phyloP scores from a whole-genome alignment of 331 rosid species.

The Arachis monticola region DNA sequence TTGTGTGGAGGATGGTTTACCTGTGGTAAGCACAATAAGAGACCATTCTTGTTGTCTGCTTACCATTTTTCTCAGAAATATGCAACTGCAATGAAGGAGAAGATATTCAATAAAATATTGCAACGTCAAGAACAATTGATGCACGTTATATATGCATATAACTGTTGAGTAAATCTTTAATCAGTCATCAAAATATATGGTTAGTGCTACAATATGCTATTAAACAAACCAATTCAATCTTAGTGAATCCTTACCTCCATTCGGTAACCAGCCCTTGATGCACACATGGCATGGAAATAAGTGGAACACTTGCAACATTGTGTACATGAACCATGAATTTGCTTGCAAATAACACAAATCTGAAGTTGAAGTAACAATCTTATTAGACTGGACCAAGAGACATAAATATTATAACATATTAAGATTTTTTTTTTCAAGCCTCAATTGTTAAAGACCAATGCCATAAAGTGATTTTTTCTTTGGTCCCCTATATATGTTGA shows the following conservation, averaged over 20 bases:
- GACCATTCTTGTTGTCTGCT: slow-evolving; percentile 88
- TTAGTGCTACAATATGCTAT: not conserved
- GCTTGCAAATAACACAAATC: slow-evolving; percentile 98
- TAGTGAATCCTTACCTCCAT: slow-evolving; percentile 76
- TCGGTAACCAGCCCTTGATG: slow-evolving; percentile 98
- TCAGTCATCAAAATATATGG: slow-evolving; percentile 19
- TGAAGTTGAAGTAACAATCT: slow-evolving; percentile 52
- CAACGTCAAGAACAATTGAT: slow-evolving; percentile 14
- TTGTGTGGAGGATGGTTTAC: slow-evolving; percentile 49
- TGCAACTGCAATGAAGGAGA: slow-evolving; percentile 75
- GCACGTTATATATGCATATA: slow-evolving; percentile 10
- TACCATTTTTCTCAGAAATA: slow-evolving; percentile 91
- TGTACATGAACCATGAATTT: slow-evolving; percentile 97
- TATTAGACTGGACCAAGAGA: slow-evolving; percentile 32
- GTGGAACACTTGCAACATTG: slow-evolving; percentile 99
- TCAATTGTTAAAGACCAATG: not conserved
- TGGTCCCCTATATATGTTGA: not conserved
- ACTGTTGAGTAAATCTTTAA: not conserved
- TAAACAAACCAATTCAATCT: slow-evolving; percentile 22
- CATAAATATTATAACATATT: slow-evolving; percentile 31
- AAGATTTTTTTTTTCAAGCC: slow-evolving; percentile 4
- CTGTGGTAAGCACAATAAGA: slow-evolving; percentile 98
- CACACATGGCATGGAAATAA: slow-evolving; percentile 99
- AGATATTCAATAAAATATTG: slow-evolving; percentile 34
- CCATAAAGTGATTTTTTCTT: not conserved